phyloP scores from a whole-genome alignment of 371 early-diverging fungal species.

The Thermomucor indicae-seudaticae region DNA sequence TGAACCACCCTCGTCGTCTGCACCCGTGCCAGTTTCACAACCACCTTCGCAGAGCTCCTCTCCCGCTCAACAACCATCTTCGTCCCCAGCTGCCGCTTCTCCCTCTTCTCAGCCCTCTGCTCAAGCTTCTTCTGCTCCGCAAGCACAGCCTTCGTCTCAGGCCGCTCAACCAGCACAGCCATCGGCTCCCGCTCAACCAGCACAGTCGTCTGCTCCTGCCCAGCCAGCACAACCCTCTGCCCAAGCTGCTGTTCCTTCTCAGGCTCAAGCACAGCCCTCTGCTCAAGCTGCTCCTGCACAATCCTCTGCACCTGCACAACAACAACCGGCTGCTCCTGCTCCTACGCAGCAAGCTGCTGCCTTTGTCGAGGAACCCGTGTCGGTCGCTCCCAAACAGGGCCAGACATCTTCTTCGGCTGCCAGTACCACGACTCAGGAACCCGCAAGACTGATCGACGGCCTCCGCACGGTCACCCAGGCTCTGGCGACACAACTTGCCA shows the following conservation, averaged over 20 bases:
- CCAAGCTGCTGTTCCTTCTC: no score
- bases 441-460: constrained; percentile 4
- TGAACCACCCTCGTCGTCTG: neutral
- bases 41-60: neutral
- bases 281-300: no score
- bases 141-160: neutral
- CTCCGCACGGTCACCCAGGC: constrained; percentile 1
- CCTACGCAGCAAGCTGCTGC: constrained; percentile 1
- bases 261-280: no score
- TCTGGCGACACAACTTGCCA: neutral
- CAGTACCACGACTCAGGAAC: no score
- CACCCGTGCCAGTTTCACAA: neutral
- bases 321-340: neutral
- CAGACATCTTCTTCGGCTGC: no score
- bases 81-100: neutral
- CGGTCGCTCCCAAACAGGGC: neutral
- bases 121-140: neutral
- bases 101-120: neutral
- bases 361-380: neutral
- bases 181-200: no score
- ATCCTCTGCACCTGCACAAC: neutral
- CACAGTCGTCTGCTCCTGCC: no score
- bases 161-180: no score
- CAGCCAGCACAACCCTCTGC: no score
- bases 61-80: neutral